Conservation (phyloP, 352 stramenopile genomes). For the Phytophthora citrophthora region DNA sequence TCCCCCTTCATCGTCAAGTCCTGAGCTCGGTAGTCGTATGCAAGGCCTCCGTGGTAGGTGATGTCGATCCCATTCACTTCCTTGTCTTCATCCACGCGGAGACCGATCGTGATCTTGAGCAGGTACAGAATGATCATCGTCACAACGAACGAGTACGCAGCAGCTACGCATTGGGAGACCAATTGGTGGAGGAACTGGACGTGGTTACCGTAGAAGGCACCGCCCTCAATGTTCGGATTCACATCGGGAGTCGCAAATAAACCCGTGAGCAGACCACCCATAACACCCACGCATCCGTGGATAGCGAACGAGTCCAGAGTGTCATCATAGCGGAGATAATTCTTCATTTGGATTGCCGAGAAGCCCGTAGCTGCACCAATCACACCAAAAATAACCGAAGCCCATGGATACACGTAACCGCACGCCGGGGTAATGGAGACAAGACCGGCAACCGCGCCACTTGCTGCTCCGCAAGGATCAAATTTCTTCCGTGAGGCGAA, state of each 20-base stretch:
- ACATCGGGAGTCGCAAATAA: conserved; percentile 70
- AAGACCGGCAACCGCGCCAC: conserved; percentile 67
- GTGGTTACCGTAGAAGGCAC: conserved; percentile 59
- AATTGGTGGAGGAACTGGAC: conserved; percentile 64
- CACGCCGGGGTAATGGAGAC: conserved; percentile 75
- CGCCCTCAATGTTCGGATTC: conserved; percentile 62
- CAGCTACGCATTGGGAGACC: conserved; percentile 58
- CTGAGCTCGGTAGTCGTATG: conserved; percentile 60
- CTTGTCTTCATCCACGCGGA: conserved; percentile 80
- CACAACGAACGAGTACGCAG: conserved; percentile 67
- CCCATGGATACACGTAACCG: conserved; percentile 76
- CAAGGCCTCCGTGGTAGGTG: conserved; percentile 74
- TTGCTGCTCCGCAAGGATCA: conserved; percentile 68
- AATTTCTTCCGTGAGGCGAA: conserved; percentile 57
- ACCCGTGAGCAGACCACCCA: conserved; percentile 68
- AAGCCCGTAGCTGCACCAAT: conserved; percentile 64
- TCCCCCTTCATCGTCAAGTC: conserved; percentile 14
- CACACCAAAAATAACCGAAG: conserved; percentile 74
- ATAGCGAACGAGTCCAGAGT: conserved; percentile 84
- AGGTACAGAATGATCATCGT: conserved; percentile 76
- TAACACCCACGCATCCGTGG: conserved; percentile 69
- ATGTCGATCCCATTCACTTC: conserved; percentile 83
- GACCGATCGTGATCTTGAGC: conserved; percentile 72
- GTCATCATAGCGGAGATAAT: conserved; percentile 77
- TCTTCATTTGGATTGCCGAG: conserved; percentile 65